phyloP scores from a whole-genome alignment of 2,329 filamentous ascomycete species.

The Didymella glomerata region DNA sequence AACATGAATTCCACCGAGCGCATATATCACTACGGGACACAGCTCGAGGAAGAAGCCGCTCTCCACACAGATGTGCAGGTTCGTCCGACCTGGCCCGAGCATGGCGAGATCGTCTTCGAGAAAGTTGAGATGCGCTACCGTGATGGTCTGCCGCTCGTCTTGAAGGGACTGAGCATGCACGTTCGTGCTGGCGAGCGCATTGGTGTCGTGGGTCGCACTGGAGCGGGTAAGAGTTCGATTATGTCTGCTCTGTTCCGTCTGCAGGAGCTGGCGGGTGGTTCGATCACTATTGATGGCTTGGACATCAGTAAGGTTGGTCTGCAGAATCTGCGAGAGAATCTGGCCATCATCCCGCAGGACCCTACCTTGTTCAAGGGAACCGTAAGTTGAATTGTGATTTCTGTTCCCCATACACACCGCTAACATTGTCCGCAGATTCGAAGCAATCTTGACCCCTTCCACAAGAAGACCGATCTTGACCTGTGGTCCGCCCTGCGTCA shows the following conservation, averaged over 20 bases:
- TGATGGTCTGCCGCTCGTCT: constrained; percentile 58
- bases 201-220: constrained; percentile 82
- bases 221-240: constrained; percentile 83
- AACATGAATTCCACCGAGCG: constrained; percentile 98
- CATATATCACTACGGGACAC: constrained; percentile 85
- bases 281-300: constrained; percentile 60
- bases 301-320: constrained; percentile 76
- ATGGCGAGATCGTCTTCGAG: constrained; percentile 70
- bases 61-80: constrained; percentile 74
- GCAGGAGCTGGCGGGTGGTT: constrained; percentile 58
- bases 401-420: neutral
- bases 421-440: constrained; percentile 59
- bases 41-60: constrained; percentile 89
- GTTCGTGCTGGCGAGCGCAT: constrained; percentile 79
- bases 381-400: neutral
- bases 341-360: constrained; percentile 86
- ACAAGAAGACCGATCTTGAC: constrained; percentile 77
- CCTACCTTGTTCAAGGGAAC: constrained; percentile 84
- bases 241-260: constrained; percentile 84
- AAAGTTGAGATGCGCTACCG: constrained; percentile 63
- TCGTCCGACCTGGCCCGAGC: constrained; percentile 80
- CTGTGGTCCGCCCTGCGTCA: constrained; percentile 81
- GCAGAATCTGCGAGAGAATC: constrained; percentile 75
- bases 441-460: constrained; percentile 81
- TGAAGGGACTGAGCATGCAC: constrained; percentile 67